Conservation (phyloP, 1,284 basidiomycete species). For the Grifola frondosa region DNA sequence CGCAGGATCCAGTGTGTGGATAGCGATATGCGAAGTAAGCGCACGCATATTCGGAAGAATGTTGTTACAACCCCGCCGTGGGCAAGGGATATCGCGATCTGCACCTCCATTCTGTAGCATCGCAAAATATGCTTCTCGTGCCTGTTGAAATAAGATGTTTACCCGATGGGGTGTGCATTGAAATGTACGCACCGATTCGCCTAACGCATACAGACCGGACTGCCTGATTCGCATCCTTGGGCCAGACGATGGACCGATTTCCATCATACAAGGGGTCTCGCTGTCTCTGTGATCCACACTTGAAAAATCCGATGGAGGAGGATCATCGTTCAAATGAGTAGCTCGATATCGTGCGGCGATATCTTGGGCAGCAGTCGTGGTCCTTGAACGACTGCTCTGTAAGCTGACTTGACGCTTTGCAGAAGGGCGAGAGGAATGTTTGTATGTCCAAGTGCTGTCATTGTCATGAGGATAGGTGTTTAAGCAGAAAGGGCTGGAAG, state of each 20-base stretch:
- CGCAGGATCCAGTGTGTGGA: conserved; percentile 48
- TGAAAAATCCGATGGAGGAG: conserved; percentile 10
- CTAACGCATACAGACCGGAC: conserved; percentile 37
- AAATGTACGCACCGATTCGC: conserved; percentile 34
- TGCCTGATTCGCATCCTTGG: conserved; percentile 21
- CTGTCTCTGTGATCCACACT: conserved; percentile 1
- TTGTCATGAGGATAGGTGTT: conserved; percentile 11
- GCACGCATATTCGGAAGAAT: conserved; percentile 45
- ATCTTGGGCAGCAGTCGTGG: conserved; percentile 22
- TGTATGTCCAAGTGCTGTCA: conserved; percentile 21
- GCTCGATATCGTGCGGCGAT: conserved; percentile 21
- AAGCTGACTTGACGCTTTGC: conserved; percentile 6
- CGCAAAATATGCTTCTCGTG: conserved; percentile 40
- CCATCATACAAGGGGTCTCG: conserved; percentile 10
- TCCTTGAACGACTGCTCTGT: conserved; percentile 9
- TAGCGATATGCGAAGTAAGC: conserved; percentile 57
- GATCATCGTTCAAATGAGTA: conserved; percentile 10
- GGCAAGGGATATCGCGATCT: conserved; percentile 41
- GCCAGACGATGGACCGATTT: conserved; percentile 10
- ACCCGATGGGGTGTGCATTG: neutral
- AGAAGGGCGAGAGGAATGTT: conserved; percentile 11
- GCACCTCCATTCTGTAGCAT: conserved; percentile 32
- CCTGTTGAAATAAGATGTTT: conserved; percentile 28
- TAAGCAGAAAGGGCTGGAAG: conserved; percentile 7
- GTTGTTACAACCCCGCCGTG: conserved; percentile 51